Percentiles rank a stretch among this genome's conserved stretches.
phyloP scores from a whole-genome alignment of 768 basidiomycete species.

The Phylloporus scabripes region DNA sequence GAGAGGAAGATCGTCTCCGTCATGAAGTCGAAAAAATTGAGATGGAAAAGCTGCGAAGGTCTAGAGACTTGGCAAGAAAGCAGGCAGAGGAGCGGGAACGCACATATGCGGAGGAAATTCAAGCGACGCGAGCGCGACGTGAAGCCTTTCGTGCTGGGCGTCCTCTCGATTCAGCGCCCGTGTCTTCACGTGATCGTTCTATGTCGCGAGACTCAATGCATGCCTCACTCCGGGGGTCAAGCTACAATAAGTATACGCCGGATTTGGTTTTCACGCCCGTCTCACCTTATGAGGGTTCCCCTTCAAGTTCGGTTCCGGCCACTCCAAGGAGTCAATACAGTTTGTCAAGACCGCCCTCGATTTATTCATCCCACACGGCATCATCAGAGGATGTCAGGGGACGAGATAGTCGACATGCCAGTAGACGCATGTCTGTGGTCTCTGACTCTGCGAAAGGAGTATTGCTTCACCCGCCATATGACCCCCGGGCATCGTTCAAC shows the following conservation, averaged over 20 bases:
- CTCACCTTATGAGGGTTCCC: slow-evolving; percentile 40
- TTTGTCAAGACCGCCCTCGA: slow-evolving; percentile 50
- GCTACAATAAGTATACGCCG: slow-evolving; percentile 42
- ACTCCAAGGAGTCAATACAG: slow-evolving; percentile 34
- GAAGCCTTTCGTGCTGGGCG: slow-evolving; percentile 51
- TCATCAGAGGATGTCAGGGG: slow-evolving; percentile 54
- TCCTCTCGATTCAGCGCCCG: slow-evolving; percentile 18
- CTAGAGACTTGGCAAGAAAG: slow-evolving; percentile 29
- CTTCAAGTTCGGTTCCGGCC: slow-evolving; percentile 43
- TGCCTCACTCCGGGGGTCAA: slow-evolving; percentile 17
- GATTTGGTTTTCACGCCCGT: slow-evolving; percentile 37
- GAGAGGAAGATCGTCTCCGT: slow-evolving; percentile 41
- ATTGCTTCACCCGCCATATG: slow-evolving; percentile 24
- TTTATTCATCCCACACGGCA: slow-evolving; percentile 47
- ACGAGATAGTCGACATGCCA: slow-evolving; percentile 33
- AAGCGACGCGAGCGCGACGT: slow-evolving; percentile 54
- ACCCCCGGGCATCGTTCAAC: slow-evolving; percentile 21
- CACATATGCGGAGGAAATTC: slow-evolving; percentile 53
- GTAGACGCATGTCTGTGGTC: slow-evolving; percentile 39
- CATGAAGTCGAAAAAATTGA: slow-evolving; percentile 43
- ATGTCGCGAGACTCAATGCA: slow-evolving; percentile 35
- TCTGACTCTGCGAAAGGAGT: slow-evolving; percentile 31
- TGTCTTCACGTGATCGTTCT: slow-evolving; percentile 31
- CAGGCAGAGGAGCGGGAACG: slow-evolving; percentile 49
- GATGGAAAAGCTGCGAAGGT: slow-evolving; percentile 48